Evolutionary conservation across 83 land plant species (phyloP), one percentile per base, ranked within the genome.

Genomic region (Thuja plicata): DNA sequence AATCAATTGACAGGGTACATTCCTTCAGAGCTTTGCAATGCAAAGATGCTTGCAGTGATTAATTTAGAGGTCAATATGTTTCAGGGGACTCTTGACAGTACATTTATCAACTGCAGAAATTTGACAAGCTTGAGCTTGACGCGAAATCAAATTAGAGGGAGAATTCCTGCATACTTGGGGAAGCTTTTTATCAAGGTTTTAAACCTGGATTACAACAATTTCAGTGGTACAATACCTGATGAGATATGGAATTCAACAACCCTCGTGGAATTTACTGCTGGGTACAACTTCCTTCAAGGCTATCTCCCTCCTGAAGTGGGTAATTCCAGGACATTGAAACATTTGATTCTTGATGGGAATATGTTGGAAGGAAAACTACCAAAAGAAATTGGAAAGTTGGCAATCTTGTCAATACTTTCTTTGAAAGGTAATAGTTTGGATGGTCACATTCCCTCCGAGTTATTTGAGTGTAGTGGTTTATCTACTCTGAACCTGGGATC

Each of bases 351-450:
- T 38, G 95, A 96, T 80, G 87, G 91, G 73, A 97, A 97, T 88
- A 76, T 86, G 45, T 89, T 97, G 24, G 86, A 89, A 79, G 97
- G 98, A n/a, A n/a, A 80, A 57, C 90, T 97, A 13, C 98, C 98
- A 13, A 80, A 85, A 1, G 88, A 88, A 55, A 89, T 97, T 32
- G 98, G 98, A 24, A 87, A 89, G 84, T 91, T 96, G 17, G 87
- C 82, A 43, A 93, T 89, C 48, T 92, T 97, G 73, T 94, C 96
- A 50, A 91, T 90, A 70, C 90, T 94, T 60, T 91, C 91, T 27
- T 91, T 94, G 16, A 88, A 92, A 5, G 89, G 91, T 57, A 91
- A 95, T 80, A 85, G 90, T 92, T 86, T 95, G 77, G 86, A 90
- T 21, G 97, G 95, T 10, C 89, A 84, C n/a, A 93, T 95, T 37